Evolutionary conservation across 225 moss, liverwort and hornwort species (phyloP), one percentile per base, ranked within the genome.

Genomic region (Straminergon stramineum): DNA sequence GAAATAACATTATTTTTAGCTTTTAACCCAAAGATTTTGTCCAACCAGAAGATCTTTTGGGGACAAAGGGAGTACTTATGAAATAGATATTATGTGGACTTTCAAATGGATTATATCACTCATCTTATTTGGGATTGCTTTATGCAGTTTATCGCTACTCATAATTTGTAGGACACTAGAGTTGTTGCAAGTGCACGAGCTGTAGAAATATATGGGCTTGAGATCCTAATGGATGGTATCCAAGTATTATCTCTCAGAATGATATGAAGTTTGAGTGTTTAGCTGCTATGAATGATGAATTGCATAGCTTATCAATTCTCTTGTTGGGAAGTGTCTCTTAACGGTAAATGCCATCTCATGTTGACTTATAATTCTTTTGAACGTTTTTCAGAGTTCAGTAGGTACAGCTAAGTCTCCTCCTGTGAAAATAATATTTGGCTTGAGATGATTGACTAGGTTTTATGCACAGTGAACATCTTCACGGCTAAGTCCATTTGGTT

Each of bases 121-220:
- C 14, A 58, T 57, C 84, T 87, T 71, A 79, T 87, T 48, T 90
- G 88, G 67, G 69, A 48, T 85, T 88, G 17, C 39, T 91, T 75
- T 83, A 37, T 91, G 89, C 95, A 98, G 98, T 96, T 95, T 85
- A 96, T 98, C 80, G 96, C 98, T 81, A 93, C 95, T 34, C 92
- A 99, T 90, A 85, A 90, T 81, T 94, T 99, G 15, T 93, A 91
- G 84, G 97, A 99, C 67, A 97, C 96, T 45, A 96, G 96, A 86
- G 98, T 97, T 86, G 97, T 99, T 51, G 98, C 98, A 84, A 99
- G 98, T 92, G 91, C 96, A 55, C 93, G 98, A 60, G 98, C 97
- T 87, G 97, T 96, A 85, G 96, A 96, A 91, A 99, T 99, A 64
- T 99, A 99, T 89, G 97, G 98, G 10, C 91, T 99, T 62, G 95